These are phyloP conservation scores for Microdochium paspali DNA, from an alignment of 2,329 filamentous ascomycete species.

Conservation along the genomic window DNA sequence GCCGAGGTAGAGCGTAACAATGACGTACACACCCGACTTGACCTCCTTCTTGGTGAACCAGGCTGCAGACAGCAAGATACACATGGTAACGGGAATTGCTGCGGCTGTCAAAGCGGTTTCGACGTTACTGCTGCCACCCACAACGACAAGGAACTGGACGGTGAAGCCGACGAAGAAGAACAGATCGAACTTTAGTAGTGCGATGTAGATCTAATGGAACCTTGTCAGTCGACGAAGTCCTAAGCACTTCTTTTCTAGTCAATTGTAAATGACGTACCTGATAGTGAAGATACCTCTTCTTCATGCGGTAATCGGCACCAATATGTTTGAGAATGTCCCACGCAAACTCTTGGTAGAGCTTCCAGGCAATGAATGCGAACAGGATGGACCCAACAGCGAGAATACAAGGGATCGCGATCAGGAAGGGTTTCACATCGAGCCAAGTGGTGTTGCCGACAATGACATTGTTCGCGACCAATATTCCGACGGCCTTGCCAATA, in stretches of 20 bases:
- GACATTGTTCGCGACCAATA: slow-evolving; percentile 34
- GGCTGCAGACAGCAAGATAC: slow-evolving; percentile 77
- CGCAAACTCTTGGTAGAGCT: slow-evolving; percentile 95
- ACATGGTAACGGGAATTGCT: slow-evolving; percentile 83
- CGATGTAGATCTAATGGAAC: slow-evolving; percentile 75
- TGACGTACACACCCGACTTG: slow-evolving; percentile 62
- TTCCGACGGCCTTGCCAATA: slow-evolving; percentile 62
- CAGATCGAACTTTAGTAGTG: slow-evolving; percentile 96
- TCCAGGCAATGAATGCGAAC: slow-evolving; percentile 77
- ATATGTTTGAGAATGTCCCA: slow-evolving; percentile 99
- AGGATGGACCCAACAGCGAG: slow-evolving; percentile 66
- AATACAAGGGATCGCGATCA: slow-evolving; percentile 78
- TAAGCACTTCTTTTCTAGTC: no score
- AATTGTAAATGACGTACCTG: slow-evolving; percentile 72
- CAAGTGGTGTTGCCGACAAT: slow-evolving; percentile 50
- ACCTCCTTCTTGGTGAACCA: slow-evolving; percentile 80
- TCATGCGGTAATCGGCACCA: slow-evolving; percentile 92
- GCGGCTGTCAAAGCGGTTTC: slow-evolving; percentile 84
- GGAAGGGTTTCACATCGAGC: slow-evolving; percentile 59
- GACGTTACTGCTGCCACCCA: slow-evolving; percentile 56
- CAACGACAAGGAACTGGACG: slow-evolving; percentile 92
- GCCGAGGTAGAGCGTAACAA: slow-evolving; percentile 81
- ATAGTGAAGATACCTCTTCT: slow-evolving; percentile 90
- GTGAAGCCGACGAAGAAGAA: slow-evolving; percentile 99
- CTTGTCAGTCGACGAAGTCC: slow-evolving; percentile 10